Conservation (phyloP, 108 stramenopile species). For the Fragilariopsis cylindrus region DNA sequence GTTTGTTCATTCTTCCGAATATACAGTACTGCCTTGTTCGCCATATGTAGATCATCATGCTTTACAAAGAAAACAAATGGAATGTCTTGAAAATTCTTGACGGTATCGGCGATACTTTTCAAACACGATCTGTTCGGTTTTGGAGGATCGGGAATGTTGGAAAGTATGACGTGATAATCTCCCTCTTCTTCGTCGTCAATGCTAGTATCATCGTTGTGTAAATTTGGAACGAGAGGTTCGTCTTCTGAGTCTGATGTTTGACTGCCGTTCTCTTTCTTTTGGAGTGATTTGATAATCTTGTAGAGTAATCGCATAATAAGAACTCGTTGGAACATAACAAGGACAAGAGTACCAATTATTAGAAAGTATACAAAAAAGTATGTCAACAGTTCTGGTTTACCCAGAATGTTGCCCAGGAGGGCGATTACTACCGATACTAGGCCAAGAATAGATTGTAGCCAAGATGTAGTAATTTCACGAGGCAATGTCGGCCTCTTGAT, state of each 20-base stretch:
- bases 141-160: constrained; percentile 1
- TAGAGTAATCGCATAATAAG: constrained; percentile 40
- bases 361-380: constrained; percentile 64
- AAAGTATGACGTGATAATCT: neutral
- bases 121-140: constrained; percentile 7
- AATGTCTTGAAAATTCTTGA: constrained; percentile 44
- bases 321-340: constrained; percentile 59
- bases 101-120: constrained; percentile 12
- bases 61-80: constrained; percentile 69
- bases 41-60: constrained; percentile 56
- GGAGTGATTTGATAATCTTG: constrained; percentile 30
- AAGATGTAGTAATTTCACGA: constrained; percentile 44
- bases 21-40: constrained; percentile 75
- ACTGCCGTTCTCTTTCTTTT: neutral
- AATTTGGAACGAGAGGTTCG: neutral
- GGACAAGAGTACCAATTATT: constrained; percentile 48
- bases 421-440: constrained; percentile 44
- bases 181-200: constrained; percentile 1
- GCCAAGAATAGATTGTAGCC: constrained; percentile 37
- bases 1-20: constrained; percentile 61
- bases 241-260: constrained; percentile 7
- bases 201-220: neutral
- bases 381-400: constrained; percentile 57
- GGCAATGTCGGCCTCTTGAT: constrained; percentile 64
- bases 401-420: constrained; percentile 48